A percentile compares a stretch with the other conserved stretches of the same genome.
Evolutionary conservation across 495 filamentous ascomycete genomes (phyloP).

Genomic region (Podospora appendiculata): DNA sequence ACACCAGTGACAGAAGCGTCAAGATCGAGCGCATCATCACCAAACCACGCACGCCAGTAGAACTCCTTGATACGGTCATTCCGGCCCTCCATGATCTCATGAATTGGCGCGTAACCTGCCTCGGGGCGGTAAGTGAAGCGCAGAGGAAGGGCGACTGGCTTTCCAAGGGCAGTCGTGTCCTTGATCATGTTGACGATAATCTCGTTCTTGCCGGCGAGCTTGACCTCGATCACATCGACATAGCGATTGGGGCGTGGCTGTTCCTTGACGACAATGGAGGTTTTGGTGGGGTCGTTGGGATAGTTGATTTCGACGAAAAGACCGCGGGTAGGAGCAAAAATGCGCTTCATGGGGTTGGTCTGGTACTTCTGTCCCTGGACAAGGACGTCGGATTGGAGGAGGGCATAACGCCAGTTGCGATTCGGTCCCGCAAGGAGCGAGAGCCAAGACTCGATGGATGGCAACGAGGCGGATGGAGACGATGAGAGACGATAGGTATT

Average conservation of each 20-base stretch:
- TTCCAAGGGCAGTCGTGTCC: slow-evolving; percentile 72
- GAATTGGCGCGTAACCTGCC: slow-evolving; percentile 88
- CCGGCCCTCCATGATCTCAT: slow-evolving; percentile 87
- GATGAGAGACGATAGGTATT: slow-evolving; percentile 72
- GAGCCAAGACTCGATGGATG: slow-evolving; percentile 76
- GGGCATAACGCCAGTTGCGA: slow-evolving; percentile 89
- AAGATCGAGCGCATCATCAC: slow-evolving; percentile 74
- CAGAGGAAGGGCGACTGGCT: slow-evolving; percentile 71
- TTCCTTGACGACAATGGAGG: slow-evolving; percentile 69
- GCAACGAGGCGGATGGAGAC: slow-evolving; percentile 58
- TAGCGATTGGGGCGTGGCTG: slow-evolving; percentile 54
- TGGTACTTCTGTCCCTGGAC: slow-evolving; percentile 95
- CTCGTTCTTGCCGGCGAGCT: slow-evolving; percentile 63
- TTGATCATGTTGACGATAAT: slow-evolving; percentile 84
- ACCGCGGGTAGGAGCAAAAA: slow-evolving; percentile 77
- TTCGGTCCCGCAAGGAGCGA: slow-evolving; percentile 76
- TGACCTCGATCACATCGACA: slow-evolving; percentile 78
- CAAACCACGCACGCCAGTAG: slow-evolving; percentile 96
- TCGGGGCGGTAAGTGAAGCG: slow-evolving; percentile 89
- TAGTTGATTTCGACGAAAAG: slow-evolving; percentile 81
- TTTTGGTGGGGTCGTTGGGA: slow-evolving; percentile 70
- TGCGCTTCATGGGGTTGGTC: slow-evolving; percentile 87
- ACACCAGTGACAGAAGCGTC: slow-evolving; percentile 73
- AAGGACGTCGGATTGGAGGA: slow-evolving; percentile 92
- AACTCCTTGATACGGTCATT: slow-evolving; percentile 97